These are phyloP conservation scores for Eimeria brunetti DNA, from an alignment of 169 alveolate genomes.

Conservation along the genomic window DNA sequence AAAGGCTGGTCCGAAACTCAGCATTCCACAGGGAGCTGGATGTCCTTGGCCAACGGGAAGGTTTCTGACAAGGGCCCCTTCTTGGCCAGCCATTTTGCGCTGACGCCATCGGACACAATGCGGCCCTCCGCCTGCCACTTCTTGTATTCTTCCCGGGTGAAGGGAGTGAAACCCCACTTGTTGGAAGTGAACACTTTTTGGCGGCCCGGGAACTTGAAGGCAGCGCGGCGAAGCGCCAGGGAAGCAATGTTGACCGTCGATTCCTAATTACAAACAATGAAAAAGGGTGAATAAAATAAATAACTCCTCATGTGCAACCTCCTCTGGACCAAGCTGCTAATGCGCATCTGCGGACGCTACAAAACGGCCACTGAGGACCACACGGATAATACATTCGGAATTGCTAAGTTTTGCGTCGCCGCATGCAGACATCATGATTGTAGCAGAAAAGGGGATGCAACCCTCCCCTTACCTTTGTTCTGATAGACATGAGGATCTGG, in stretches of 20 bases:
- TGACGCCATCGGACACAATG: slow-evolving; percentile 87
- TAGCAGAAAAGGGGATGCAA: neutral
- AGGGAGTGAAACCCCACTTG: slow-evolving; percentile 99
- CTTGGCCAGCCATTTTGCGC: slow-evolving; percentile 84
- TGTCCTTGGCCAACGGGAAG: slow-evolving; percentile 80
- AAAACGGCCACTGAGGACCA: neutral
- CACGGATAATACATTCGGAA: neutral
- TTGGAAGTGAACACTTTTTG: slow-evolving; percentile 97
- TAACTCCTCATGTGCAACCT: neutral
- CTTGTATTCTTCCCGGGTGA: slow-evolving; percentile 96
- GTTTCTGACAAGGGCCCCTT: slow-evolving; percentile 79
- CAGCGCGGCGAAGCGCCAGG: slow-evolving; percentile 98
- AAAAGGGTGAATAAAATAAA: neutral
- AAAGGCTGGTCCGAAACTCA: neutral
- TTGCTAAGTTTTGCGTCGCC: neutral
- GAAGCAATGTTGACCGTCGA: slow-evolving; percentile 93
- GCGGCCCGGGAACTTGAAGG: slow-evolving; percentile 99
- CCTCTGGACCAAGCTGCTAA: neutral
- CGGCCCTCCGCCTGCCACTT: slow-evolving; percentile 97
- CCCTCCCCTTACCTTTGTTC: slow-evolving; percentile 89
- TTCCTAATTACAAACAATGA: slow-evolving; percentile 83
- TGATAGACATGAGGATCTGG: slow-evolving; percentile 96
- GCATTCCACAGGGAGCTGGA: slow-evolving; percentile 67
- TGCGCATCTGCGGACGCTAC: neutral
- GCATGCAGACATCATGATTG: neutral